Percentiles rank a stretch among this genome's conserved stretches.
These are phyloP conservation scores for Haplosporangium sp. DNA, from an alignment of 371 early-diverging fungal genomes.

Conservation along the genomic window DNA sequence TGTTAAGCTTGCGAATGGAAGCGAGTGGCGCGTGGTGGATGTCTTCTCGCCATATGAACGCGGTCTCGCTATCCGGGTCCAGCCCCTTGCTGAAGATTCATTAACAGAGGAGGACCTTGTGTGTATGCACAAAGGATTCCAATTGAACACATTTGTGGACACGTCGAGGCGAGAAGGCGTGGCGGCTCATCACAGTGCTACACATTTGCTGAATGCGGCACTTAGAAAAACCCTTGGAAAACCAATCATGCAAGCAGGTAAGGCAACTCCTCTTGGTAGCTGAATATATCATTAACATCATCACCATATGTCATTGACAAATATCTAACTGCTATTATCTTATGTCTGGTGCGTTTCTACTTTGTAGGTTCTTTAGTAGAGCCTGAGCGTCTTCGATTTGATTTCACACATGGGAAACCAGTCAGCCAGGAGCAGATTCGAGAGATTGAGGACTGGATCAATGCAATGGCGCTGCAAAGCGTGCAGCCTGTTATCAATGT, in stretches of 20 bases:
- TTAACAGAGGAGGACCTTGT: slow-evolving; percentile 53
- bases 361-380: slow-evolving; percentile 71
- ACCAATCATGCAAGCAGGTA: slow-evolving; percentile 77
- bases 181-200: slow-evolving; percentile 83
- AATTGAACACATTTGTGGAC: slow-evolving; percentile 62
- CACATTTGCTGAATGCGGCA: slow-evolving; percentile 80
- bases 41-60: slow-evolving; percentile 71
- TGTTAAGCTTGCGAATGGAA: slow-evolving; percentile 60
- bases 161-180: slow-evolving; percentile 64
- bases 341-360: background rate
- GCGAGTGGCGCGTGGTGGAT: slow-evolving; percentile 62
- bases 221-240: slow-evolving; percentile 67
- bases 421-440: slow-evolving; percentile 63
- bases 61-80: slow-evolving; percentile 43
- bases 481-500: slow-evolving; percentile 59
- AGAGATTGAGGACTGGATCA: slow-evolving; percentile 72
- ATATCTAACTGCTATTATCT: too few species aligned
- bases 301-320: too few species aligned
- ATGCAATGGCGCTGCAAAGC: slow-evolving; percentile 60
- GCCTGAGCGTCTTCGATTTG: slow-evolving; percentile 73
- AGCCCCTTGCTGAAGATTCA: slow-evolving; percentile 25
- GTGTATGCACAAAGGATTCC: slow-evolving; percentile 56
- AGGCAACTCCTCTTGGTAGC: too few species aligned
- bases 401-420: slow-evolving; percentile 76
- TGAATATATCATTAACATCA: too few species aligned